Conservation (phyloP, 768 basidiomycete genomes). For the Ramaria rubella region DNA sequence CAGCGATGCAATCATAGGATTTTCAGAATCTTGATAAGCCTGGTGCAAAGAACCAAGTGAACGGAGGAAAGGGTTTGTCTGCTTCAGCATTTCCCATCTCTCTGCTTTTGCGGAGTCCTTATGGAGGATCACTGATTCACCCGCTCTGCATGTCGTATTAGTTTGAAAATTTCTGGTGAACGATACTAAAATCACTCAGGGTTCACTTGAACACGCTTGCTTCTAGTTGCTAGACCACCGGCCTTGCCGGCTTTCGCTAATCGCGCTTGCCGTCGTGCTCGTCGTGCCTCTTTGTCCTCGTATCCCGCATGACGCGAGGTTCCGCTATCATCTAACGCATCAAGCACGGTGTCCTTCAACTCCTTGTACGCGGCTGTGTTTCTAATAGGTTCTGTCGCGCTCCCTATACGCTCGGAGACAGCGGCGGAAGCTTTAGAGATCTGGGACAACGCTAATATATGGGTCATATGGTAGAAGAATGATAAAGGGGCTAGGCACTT, state of each 20-base stretch:
- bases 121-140: conserved; percentile 76
- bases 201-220: conserved; percentile 55
- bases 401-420: conserved; percentile 77
- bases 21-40: conserved; percentile 87
- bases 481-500: background rate
- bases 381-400: conserved; percentile 93
- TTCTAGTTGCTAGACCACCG: conserved; percentile 45
- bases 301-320: conserved; percentile 94
- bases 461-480: background rate
- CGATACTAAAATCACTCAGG: conserved; percentile 51
- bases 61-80: conserved; percentile 70
- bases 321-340: conserved; percentile 90
- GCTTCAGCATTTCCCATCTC: conserved; percentile 74
- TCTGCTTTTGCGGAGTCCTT: conserved; percentile 74
- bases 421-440: conserved; percentile 82
- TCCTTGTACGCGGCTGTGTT: conserved; percentile 94
- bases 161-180: background rate
- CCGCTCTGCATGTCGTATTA: conserved; percentile 56
- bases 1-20: conserved; percentile 74
- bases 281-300: conserved; percentile 87
- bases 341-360: conserved; percentile 79
- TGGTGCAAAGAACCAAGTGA: conserved; percentile 52
- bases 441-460: conserved; percentile 31
- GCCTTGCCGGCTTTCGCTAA: conserved; percentile 79
- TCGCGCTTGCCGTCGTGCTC: conserved; percentile 71